Conservation (phyloP, 192 early-diverging fungal species). For the Linnemannia schmuckeri region DNA sequence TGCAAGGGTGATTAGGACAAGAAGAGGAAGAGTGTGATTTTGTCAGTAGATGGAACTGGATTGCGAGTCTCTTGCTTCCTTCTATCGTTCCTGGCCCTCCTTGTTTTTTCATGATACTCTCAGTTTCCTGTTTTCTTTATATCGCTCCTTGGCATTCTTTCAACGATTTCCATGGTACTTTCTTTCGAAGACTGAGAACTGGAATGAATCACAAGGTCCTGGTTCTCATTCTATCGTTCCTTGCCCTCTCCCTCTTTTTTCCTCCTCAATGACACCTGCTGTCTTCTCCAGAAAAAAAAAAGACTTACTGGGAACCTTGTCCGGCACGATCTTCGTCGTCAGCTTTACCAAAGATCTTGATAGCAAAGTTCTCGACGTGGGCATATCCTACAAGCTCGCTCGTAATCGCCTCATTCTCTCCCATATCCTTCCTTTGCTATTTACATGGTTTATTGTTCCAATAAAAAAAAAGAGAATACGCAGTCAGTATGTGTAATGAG, state of each 20-base stretch:
- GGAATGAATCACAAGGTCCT: no score
- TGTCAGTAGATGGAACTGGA: background rate
- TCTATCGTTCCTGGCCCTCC: background rate
- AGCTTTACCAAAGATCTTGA: slow-evolving; percentile 89
- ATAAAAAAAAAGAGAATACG: background rate
- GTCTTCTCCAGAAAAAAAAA: background rate
- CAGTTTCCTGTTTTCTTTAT: no score
- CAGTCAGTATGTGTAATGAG: background rate
- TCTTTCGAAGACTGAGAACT: no score
- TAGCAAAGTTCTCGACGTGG: slow-evolving; percentile 91
- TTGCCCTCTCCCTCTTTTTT: background rate
- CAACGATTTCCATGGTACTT: no score
- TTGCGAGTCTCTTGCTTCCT: background rate
- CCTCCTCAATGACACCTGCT: no score
- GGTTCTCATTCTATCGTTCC: no score
- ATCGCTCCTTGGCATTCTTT: no score
- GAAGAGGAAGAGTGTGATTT: background rate
- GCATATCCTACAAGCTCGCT: slow-evolving; percentile 83
- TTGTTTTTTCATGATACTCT: background rate
- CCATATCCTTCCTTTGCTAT: slow-evolving; percentile 80
- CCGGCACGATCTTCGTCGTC: slow-evolving; percentile 93
- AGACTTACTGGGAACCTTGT: slow-evolving; percentile 79
- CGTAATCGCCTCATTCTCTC: slow-evolving; percentile 74
- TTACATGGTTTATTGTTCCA: background rate
- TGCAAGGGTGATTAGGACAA: background rate